phyloP scores from a whole-genome alignment of 768 basidiomycete species.

The Mrakia gelida region DNA sequence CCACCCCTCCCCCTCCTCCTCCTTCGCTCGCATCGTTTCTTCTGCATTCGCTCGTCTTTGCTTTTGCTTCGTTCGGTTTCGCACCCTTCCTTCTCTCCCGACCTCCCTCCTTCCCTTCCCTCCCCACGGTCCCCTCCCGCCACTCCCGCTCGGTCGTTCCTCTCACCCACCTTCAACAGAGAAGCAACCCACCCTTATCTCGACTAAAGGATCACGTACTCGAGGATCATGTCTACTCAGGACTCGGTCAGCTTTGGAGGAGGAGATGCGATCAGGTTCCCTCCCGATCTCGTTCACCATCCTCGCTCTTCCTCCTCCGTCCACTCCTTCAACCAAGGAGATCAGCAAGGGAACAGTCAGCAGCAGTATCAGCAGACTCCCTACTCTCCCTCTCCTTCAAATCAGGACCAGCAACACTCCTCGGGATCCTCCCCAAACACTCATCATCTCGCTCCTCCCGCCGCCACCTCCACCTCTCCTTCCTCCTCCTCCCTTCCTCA shows the following conservation, averaged over 20 bases:
- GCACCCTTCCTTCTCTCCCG: background rate
- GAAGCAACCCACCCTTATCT: background rate
- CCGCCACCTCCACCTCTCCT: too few species aligned
- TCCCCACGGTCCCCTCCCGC: background rate
- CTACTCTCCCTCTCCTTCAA: too few species aligned
- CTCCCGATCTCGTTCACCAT: slow-evolving; percentile 2
- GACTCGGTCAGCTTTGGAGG: background rate
- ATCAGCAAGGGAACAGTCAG: too few species aligned
- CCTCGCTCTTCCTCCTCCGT: background rate
- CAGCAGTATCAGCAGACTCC: too few species aligned
- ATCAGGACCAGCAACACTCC: too few species aligned
- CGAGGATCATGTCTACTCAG: background rate
- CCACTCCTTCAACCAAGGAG: too few species aligned
- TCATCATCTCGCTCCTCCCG: too few species aligned
- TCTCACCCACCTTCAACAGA: background rate
- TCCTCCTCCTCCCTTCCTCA: background rate
- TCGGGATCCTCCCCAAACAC: too few species aligned
- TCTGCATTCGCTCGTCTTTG: background rate
- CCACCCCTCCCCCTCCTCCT: background rate
- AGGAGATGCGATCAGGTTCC: slow-evolving; percentile 4
- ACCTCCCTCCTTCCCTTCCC: background rate
- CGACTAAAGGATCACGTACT: background rate
- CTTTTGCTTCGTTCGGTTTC: background rate
- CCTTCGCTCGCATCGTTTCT: background rate
- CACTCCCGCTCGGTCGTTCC: background rate